Evolutionary conservation across 106 monocot genomes (phyloP).

Genomic region (Allium sativum): DNA sequence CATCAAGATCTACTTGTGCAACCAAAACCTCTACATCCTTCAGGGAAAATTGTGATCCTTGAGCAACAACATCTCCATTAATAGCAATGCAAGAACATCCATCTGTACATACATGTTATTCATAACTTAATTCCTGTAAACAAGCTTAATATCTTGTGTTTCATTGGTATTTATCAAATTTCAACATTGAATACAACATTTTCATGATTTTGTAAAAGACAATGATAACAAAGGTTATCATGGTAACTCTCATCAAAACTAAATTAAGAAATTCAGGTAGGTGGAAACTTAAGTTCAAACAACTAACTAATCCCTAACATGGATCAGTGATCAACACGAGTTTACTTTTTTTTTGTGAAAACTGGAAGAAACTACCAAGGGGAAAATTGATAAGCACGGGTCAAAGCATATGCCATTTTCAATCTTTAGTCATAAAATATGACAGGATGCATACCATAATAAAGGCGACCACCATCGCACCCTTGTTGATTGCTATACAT

Average conservation of each 20-base stretch:
- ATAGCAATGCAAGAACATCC: constrained; percentile 93
- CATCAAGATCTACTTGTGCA: constrained; percentile 93
- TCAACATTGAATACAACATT: too few relatives aligned
- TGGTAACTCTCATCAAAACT: too few relatives aligned
- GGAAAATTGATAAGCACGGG: neutral
- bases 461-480: constrained; percentile 96
- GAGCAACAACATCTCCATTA: constrained; percentile 94
- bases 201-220: too few relatives aligned
- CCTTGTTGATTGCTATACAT: constrained; percentile 98
- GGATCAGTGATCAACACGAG: too few relatives aligned
- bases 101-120: constrained; percentile 30
- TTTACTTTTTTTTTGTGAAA: neutral
- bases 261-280: too few relatives aligned
- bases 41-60: constrained; percentile 98
- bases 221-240: too few relatives aligned
- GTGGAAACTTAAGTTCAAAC: too few relatives aligned
- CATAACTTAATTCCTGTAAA: too few relatives aligned
- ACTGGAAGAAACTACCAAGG: neutral
- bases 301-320: too few relatives aligned
- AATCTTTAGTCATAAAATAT: neutral
- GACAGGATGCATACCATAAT: constrained; percentile 52
- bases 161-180: too few relatives aligned
- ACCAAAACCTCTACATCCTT: constrained; percentile 86
- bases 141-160: too few relatives aligned
- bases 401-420: neutral